These are phyloP conservation scores for Lycium barbarum DNA, from an alignment of 257 asterid species.

Conservation along the genomic window DNA sequence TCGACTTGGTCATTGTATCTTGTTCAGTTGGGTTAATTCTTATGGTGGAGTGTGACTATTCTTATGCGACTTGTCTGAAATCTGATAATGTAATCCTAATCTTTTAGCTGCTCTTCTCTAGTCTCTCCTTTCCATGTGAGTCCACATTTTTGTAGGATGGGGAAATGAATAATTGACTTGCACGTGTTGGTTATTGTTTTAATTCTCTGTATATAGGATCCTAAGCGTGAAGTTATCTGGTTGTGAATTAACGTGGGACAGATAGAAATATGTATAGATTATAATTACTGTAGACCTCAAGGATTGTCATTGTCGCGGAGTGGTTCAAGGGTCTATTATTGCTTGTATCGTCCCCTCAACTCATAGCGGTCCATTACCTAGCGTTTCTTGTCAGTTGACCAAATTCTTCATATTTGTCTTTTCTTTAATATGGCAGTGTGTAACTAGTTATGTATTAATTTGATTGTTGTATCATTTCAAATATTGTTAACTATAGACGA, in stretches of 20 bases:
- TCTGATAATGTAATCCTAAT: neutral
- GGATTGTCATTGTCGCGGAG: neutral
- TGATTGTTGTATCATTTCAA: neutral
- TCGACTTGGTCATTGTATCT: no score
- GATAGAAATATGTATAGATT: neutral
- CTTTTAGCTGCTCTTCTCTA: rapidly evolving
- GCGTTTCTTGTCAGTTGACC: neutral
- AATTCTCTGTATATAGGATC: no score
- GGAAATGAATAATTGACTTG: neutral
- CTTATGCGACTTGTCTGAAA: neutral
- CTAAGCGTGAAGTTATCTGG: neutral
- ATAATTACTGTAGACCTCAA: no score
- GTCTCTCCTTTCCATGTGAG: neutral
- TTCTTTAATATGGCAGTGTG: neutral
- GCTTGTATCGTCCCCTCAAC: neutral
- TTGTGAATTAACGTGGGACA: neutral
- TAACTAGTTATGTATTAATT: neutral
- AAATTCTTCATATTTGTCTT: neutral
- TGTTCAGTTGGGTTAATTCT: no score
- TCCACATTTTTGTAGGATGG: neutral
- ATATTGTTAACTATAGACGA: no score
- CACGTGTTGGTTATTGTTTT: neutral
- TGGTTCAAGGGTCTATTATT: neutral
- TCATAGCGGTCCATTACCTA: no score
- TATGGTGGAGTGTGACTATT: neutral